Evolutionary conservation across 345 rosid genomes (phyloP), one percentile per base, ranked within the genome.

Genomic region (Lepidium didymum): DNA sequence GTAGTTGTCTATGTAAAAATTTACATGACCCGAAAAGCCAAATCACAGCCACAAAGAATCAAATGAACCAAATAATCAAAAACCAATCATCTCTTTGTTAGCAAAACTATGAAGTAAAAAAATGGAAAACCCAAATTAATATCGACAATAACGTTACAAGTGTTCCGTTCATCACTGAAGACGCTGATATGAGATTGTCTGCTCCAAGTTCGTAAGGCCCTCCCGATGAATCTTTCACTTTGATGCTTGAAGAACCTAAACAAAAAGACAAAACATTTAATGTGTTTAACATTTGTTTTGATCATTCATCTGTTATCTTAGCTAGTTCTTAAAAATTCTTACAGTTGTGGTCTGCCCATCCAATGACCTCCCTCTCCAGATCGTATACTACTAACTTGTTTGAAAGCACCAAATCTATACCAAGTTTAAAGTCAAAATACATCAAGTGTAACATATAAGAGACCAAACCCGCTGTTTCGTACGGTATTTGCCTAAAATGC

Each of bases 341-440:
- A 94, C 99, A 94, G 77, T 94, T 84, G 77, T 88, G 78, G 2
- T 86, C 88, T 41, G 80, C 80, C 99, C 99, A 94, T 77, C 99
- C 99, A 67, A 94, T 80, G 25, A 72, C 79, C 74, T 85, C 92
- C 3, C 86, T 89, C 75, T 80, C 92, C 13, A 91, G 68, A 77
- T 94, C 95, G 64, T 94, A 94, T 54, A 88, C 51, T 38, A 94
- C 97, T 67, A 94, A 83, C 84, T 86, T 94, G 78, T 89, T 84
- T 14, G 97, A 87, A 41, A 94, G 85, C 80, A 86, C 96, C 85
- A 94, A 86, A 81, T 88, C 98, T 93, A 88, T 56, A 64, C 53
- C 36, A 40, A 50, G 16, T 11, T 11, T 64, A 3, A 53, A 35
- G 56, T 5, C n/a, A 7, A 10, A 4, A 51, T 21, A 41, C 19